Percentiles rank a stretch among this genome's conserved stretches.
Conservation (phyloP, 129 eudicot genomes). For the Silybum marianum region DNA sequence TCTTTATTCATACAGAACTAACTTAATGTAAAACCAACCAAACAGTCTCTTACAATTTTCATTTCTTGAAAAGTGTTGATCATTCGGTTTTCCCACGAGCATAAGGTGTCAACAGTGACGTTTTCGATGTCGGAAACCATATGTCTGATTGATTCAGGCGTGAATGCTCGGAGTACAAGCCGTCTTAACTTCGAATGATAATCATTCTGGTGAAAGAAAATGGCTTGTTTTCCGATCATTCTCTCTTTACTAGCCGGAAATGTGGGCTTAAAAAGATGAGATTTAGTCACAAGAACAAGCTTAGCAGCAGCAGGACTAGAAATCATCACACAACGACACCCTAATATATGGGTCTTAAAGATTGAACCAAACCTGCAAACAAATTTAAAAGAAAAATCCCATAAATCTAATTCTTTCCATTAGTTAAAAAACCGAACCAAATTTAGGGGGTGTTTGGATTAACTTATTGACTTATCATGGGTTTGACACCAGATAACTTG, state of each 20-base stretch:
- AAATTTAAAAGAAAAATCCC: background rate
- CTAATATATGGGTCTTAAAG: conserved; percentile 53
- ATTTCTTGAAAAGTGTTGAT: conserved; percentile 49
- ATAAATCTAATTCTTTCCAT: background rate
- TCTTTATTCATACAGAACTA: too few relatives aligned
- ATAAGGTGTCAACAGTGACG: conserved; percentile 24
- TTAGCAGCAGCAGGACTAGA: conserved; percentile 52
- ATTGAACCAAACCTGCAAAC: conserved; percentile 45
- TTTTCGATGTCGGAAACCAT: conserved; percentile 42
- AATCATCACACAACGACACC: conserved; percentile 50
- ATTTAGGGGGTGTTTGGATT: too few relatives aligned
- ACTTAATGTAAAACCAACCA: background rate
- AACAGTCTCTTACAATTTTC: conserved; percentile 34
- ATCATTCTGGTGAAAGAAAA: conserved; percentile 51
- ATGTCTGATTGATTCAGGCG: conserved; percentile 32
- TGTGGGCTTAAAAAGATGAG: conserved; percentile 52
- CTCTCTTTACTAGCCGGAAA: conserved; percentile 49
- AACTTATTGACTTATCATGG: too few relatives aligned
- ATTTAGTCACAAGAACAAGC: conserved; percentile 43
- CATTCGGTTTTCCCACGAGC: conserved; percentile 39
- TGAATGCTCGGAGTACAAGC: conserved; percentile 49
- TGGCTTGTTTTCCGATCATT: conserved; percentile 49
- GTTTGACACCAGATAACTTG: too few relatives aligned
- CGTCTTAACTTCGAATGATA: conserved; percentile 47
- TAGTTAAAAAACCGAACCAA: background rate